These are phyloP conservation scores for Tricholoma furcatifolium DNA, from an alignment of 768 basidiomycete species.

Conservation along the genomic window DNA sequence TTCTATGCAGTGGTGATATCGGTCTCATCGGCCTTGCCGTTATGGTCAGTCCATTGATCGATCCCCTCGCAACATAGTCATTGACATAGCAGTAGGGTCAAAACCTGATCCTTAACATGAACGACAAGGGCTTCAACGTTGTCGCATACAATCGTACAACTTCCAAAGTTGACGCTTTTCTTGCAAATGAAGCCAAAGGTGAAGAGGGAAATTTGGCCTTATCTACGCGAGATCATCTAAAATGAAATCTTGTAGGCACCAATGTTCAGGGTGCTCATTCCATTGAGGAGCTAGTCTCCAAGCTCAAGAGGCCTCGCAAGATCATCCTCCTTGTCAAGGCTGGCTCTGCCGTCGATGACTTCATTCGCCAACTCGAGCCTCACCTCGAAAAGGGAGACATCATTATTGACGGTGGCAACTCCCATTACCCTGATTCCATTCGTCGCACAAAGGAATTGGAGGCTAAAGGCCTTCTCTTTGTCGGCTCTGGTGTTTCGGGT, in stretches of 20 bases:
- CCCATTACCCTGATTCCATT: constrained; percentile 97
- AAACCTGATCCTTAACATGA: constrained; percentile 98
- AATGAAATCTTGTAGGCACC: constrained; percentile 59
- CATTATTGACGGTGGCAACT: constrained; percentile 99
- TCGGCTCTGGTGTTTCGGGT: constrained; percentile 98
- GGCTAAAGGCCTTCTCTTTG: constrained; percentile 91
- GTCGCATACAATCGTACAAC: constrained; percentile 97
- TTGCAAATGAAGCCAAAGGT: constrained; percentile 98
- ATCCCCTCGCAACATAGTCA: constrained; percentile 15
- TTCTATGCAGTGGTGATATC: constrained; percentile 79
- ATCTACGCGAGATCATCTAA: constrained; percentile 18
- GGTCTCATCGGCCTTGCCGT: constrained; percentile 98
- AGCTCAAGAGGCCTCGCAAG: constrained; percentile 95
- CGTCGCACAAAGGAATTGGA: constrained; percentile 93
- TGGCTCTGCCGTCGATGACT: constrained; percentile 92
- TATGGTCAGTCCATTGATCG: constrained; percentile 61
- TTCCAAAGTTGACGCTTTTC: constrained; percentile 94
- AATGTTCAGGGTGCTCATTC: constrained; percentile 95
- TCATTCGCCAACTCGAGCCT: constrained; percentile 87
- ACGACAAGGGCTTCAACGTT: constrained; percentile 98
- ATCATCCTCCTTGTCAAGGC: constrained; percentile 99
- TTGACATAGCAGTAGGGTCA: constrained; percentile 63
- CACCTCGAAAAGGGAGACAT: constrained; percentile 95
- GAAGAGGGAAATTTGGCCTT: too few species aligned
- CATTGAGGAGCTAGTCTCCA: constrained; percentile 83